phyloP scores from a whole-genome alignment of 2,329 filamentous ascomycete genomes.

The Ceratocystis papillata region DNA sequence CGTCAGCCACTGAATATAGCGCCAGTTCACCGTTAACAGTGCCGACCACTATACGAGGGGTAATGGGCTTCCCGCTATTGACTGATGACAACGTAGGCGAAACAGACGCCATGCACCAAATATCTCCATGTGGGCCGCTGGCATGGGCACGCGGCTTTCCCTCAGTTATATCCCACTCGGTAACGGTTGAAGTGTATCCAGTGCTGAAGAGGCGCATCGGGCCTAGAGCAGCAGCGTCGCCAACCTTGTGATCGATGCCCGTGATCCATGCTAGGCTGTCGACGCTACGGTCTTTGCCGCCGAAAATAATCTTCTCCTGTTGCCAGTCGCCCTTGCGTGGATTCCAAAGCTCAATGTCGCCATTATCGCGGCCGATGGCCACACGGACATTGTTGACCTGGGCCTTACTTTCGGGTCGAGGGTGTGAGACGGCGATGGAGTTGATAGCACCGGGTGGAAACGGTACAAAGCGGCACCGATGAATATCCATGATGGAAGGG shows the following conservation, averaged over 20 bases:
- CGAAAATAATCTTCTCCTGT: conserved; percentile 76
- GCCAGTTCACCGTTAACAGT: conserved; percentile 87
- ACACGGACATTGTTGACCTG: conserved; percentile 54
- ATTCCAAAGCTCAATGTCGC: conserved; percentile 97
- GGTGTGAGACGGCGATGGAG: conserved; percentile 83
- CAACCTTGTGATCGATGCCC: conserved; percentile 62
- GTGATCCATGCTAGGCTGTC: conserved; percentile 89
- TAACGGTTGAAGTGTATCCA: conserved; percentile 81
- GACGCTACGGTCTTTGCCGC: conserved; percentile 74
- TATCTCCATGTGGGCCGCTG: conserved; percentile 86
- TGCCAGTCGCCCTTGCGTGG: conserved; percentile 72
- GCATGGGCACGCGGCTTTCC: conserved; percentile 70
- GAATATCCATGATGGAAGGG: conserved; percentile 65
- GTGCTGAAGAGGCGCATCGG: conserved; percentile 87
- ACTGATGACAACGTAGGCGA: conserved; percentile 25
- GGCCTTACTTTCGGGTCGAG: conserved; percentile 40
- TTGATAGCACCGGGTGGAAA: conserved; percentile 90
- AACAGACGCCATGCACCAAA: conserved; percentile 72
- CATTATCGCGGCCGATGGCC: conserved; percentile 84
- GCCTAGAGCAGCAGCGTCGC: conserved; percentile 46
- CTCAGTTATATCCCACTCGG: conserved; percentile 84
- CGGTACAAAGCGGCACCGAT: conserved; percentile 90
- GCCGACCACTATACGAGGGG: conserved; percentile 55
- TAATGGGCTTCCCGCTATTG: conserved; percentile 27
- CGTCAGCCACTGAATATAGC: conserved; percentile 74